Conservation (phyloP, 495 filamentous ascomycete species). For the Letharia lupina region DNA sequence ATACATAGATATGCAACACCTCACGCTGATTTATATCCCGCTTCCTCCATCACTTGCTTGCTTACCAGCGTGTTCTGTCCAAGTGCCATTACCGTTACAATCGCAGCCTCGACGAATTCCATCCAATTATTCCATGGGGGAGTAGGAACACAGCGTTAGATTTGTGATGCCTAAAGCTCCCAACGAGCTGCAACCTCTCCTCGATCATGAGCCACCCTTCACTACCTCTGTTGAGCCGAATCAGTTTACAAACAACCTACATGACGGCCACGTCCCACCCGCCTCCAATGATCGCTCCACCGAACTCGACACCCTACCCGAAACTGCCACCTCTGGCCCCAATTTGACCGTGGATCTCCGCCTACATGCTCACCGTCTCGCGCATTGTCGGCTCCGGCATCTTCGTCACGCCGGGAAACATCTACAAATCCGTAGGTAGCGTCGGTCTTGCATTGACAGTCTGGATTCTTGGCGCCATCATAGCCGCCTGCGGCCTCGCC, state of each 20-base stretch:
- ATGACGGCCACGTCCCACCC: background rate
- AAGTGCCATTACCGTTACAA: background rate
- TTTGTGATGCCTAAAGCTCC: background rate
- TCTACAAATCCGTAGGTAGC: slow-evolving; percentile 59
- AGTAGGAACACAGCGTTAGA: background rate
- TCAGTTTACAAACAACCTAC: background rate
- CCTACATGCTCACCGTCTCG: slow-evolving; percentile 68
- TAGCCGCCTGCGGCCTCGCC: too few species aligned
- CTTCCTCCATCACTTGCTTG: background rate
- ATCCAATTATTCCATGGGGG: background rate
- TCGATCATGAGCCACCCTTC: background rate
- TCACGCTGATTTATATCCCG: background rate
- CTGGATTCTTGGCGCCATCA: too few species aligned
- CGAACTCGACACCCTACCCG: slow-evolving; percentile 53
- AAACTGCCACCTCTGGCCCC: slow-evolving; percentile 54
- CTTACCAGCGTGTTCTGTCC: background rate
- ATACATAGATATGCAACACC: background rate
- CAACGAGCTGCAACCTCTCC: background rate
- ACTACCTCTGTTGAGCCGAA: background rate
- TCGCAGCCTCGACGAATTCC: background rate
- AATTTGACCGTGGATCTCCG: slow-evolving; percentile 58
- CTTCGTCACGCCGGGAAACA: slow-evolving; percentile 64
- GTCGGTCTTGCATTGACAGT: too few species aligned
- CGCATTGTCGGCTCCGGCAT: slow-evolving; percentile 70
- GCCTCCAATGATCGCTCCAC: slow-evolving; percentile 21